Conservation (phyloP, 176 grass and related monocot species). For the Aegilops sharonensis region DNA sequence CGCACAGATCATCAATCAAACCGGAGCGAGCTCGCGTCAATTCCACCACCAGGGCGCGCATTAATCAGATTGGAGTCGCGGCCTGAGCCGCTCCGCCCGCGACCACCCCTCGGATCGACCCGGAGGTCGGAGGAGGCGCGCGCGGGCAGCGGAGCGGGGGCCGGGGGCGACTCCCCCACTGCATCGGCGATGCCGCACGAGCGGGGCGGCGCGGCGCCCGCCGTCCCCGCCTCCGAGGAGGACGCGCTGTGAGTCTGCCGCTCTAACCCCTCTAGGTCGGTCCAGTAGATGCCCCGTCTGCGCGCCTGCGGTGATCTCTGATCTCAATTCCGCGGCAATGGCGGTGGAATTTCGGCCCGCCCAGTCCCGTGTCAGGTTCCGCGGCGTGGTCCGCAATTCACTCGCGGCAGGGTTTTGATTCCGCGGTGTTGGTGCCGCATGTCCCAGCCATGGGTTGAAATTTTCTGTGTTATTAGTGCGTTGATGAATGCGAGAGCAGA, state of each 20-base stretch:
- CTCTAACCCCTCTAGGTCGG: background rate
- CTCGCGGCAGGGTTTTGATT: too few species aligned
- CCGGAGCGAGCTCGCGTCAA: background rate
- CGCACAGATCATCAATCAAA: background rate
- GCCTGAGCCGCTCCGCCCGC: background rate
- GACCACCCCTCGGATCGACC: slow-evolving; percentile 25
- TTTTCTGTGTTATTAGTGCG: background rate
- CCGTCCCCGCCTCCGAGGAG: slow-evolving; percentile 49
- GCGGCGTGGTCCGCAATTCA: background rate
- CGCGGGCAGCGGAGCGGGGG: background rate
- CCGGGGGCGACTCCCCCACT: background rate
- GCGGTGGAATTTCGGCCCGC: background rate
- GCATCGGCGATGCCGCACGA: slow-evolving; percentile 58
- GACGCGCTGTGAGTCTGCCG: slow-evolving; percentile 58
- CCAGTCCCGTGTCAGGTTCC: background rate
- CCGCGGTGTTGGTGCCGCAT: background rate
- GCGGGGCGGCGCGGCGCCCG: slow-evolving; percentile 30
- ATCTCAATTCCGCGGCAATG: slow-evolving; percentile 25
- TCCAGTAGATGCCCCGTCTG: background rate
- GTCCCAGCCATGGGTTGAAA: background rate
- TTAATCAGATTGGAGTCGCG: background rate
- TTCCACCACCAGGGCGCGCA: background rate
- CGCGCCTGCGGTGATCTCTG: slow-evolving; percentile 1
- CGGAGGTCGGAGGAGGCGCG: slow-evolving; percentile 9
- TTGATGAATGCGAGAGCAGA: background rate